These are phyloP conservation scores for Hamigera avellanea DNA, from an alignment of 495 filamentous ascomycete genomes.

Conservation along the genomic window DNA sequence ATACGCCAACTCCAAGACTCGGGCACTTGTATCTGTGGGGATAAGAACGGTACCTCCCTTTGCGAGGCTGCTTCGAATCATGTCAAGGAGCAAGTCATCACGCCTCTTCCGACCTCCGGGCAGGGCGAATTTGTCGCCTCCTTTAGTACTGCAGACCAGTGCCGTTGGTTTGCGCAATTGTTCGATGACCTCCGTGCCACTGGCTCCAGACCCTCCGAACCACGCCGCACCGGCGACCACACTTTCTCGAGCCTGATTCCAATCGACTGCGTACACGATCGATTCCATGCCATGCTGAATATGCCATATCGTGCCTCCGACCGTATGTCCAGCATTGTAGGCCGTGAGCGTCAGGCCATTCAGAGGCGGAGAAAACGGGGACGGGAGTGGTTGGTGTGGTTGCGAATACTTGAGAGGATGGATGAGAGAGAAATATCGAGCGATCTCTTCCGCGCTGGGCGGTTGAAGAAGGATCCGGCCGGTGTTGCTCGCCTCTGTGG, in stretches of 20 bases:
- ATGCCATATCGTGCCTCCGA: slow-evolving; percentile 97
- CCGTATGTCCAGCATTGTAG: slow-evolving; percentile 90
- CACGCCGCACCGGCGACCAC: slow-evolving; percentile 87
- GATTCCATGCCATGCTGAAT: slow-evolving; percentile 95
- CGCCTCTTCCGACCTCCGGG: slow-evolving; percentile 63
- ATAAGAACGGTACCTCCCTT: slow-evolving; percentile 91
- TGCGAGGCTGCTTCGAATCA: slow-evolving; percentile 62
- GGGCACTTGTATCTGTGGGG: slow-evolving; percentile 86
- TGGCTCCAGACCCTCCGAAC: slow-evolving; percentile 70
- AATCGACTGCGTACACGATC: slow-evolving; percentile 94
- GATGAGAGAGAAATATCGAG: slow-evolving; percentile 83
- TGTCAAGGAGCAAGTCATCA: slow-evolving; percentile 74
- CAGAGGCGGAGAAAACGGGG: slow-evolving; percentile 76
- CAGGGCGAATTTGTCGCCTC: slow-evolving; percentile 58
- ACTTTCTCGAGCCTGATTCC: slow-evolving; percentile 92
- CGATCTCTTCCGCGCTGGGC: slow-evolving; percentile 78
- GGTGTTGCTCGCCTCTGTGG: slow-evolving; percentile 14
- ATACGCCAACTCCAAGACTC: slow-evolving; percentile 89
- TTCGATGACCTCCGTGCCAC: slow-evolving; percentile 84
- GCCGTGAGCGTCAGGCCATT: slow-evolving; percentile 93
- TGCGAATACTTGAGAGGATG: slow-evolving; percentile 94
- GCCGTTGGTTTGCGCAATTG: slow-evolving; percentile 87
- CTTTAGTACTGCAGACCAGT: slow-evolving; percentile 77
- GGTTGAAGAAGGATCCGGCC: slow-evolving; percentile 61
- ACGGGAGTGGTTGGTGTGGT: slow-evolving; percentile 75